Evolutionary conservation across 257 asterid species (phyloP).

Genomic region (Capsicum baccatum): DNA sequence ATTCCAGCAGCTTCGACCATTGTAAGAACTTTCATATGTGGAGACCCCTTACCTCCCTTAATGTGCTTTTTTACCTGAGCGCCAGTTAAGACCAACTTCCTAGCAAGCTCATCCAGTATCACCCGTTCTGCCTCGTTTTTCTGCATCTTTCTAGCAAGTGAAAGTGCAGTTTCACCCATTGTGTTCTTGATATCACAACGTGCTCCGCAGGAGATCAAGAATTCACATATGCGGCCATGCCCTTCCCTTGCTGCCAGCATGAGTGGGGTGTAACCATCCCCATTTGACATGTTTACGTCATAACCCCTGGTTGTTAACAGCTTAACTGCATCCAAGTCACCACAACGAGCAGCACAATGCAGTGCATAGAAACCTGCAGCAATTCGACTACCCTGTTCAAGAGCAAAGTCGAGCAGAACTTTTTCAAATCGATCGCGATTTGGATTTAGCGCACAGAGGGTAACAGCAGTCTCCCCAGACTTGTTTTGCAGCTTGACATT

Average conservation of each 20-base stretch:
- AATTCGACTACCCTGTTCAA: conserved; percentile 65
- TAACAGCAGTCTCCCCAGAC: conserved; percentile 65
- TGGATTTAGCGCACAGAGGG: conserved; percentile 53
- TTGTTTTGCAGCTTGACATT: conserved; percentile 67
- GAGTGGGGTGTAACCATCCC: conserved; percentile 71
- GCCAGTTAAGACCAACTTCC: conserved; percentile 62
- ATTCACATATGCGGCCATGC: conserved; percentile 58
- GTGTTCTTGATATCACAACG: conserved; percentile 49
- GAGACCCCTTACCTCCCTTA: conserved; percentile 77
- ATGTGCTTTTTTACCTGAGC: conserved; percentile 63
- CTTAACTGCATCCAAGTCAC: conserved; percentile 67
- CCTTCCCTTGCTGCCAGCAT: conserved; percentile 86
- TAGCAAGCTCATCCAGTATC: conserved; percentile 63
- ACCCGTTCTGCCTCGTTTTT: conserved; percentile 50
- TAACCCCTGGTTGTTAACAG: conserved; percentile 60
- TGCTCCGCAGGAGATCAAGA: conserved; percentile 62
- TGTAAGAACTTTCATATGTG: conserved; percentile 61
- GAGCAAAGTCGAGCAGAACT: conserved; percentile 78
- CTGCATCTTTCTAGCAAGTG: conserved; percentile 49
- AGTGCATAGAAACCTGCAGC: conserved; percentile 71
- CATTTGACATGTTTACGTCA: conserved; percentile 58
- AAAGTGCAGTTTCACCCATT: conserved; percentile 68
- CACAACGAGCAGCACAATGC: conserved; percentile 77
- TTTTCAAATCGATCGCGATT: conserved; percentile 69
- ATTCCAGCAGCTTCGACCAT: conserved; percentile 57